A percentile compares a stretch with the other conserved stretches of the same genome.
Evolutionary conservation across 805 yeast species (phyloP).

Genomic region (Babjeviella inositovora): DNA sequence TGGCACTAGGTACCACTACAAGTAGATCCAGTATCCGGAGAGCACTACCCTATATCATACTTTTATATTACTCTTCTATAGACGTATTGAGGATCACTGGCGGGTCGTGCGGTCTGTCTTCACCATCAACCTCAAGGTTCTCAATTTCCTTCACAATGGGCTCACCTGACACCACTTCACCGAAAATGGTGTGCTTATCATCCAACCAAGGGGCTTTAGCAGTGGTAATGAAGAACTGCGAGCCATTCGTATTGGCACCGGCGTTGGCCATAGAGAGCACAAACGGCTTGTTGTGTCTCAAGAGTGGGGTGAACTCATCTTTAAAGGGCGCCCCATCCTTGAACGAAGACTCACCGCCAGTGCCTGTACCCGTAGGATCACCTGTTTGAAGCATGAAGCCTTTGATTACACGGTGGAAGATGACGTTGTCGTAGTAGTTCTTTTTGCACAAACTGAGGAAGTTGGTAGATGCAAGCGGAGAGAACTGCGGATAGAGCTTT

Average conservation of each 20-base stretch:
- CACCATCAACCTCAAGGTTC: slow-evolving; percentile 22
- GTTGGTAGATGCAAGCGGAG: slow-evolving; percentile 24
- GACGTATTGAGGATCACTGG: slow-evolving; percentile 23
- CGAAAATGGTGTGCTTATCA: slow-evolving; percentile 43
- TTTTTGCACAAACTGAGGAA: slow-evolving; percentile 15
- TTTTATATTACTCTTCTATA: too few species aligned
- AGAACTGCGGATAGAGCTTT: slow-evolving; percentile 13
- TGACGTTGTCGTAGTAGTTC: slow-evolving; percentile 19
- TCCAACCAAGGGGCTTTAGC: slow-evolving; percentile 36
- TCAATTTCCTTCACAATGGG: slow-evolving; percentile 32
- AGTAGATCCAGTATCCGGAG: too few species aligned
- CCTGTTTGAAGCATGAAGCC: slow-evolving; percentile 49
- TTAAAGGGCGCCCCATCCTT: slow-evolving; percentile 17
- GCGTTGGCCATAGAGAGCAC: slow-evolving; percentile 48
- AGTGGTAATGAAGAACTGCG: slow-evolving; percentile 44
- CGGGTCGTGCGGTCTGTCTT: slow-evolving; percentile 26
- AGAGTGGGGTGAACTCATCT: slow-evolving; percentile 29
- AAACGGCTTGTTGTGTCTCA: slow-evolving; percentile 33
- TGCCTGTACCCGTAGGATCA: slow-evolving; percentile 26
- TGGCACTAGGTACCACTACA: too few species aligned
- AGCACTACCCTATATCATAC: too few species aligned
- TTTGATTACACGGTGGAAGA: slow-evolving; percentile 31
- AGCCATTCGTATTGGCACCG: slow-evolving; percentile 41
- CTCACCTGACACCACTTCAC: slow-evolving; percentile 30
- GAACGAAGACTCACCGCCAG: slow-evolving; percentile 20